Evolutionary conservation across 108 stramenopile species (phyloP).

Genomic region (Cylindrotheca fusiformis): DNA sequence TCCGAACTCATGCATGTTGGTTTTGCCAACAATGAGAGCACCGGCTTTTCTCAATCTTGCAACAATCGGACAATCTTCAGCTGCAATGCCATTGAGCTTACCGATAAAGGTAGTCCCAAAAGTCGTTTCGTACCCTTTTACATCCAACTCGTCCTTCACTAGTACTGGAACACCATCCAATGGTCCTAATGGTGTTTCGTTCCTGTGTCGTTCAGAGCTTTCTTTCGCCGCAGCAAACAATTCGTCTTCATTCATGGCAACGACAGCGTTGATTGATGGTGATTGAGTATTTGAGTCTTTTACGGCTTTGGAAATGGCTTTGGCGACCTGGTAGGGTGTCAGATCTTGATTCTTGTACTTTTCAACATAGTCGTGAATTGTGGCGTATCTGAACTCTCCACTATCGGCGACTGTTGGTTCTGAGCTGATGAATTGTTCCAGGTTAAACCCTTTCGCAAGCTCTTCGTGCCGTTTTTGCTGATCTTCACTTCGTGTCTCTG

Average conservation of each 20-base stretch:
- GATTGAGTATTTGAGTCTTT: background rate
- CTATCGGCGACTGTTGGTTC: background rate
- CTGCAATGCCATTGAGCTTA: background rate
- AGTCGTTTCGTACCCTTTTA: conserved; percentile 30
- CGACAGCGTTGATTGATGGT: background rate
- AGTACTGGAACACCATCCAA: conserved; percentile 60
- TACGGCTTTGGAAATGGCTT: conserved; percentile 1
- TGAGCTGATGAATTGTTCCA: background rate
- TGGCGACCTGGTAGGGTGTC: conserved; percentile 3
- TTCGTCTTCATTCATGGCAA: conserved; percentile 1
- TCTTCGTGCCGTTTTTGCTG: background rate
- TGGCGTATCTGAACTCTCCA: background rate
- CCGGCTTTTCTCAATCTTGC: conserved; percentile 34
- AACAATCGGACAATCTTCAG: conserved; percentile 38
- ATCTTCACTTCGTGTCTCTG: background rate
- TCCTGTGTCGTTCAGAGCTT: conserved; percentile 5
- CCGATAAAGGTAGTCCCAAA: conserved; percentile 23
- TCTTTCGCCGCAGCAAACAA: background rate
- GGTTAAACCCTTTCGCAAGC: background rate
- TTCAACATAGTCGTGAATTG: conserved; percentile 1
- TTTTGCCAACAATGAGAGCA: conserved; percentile 49
- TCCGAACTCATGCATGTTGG: conserved; percentile 55
- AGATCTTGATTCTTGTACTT: conserved; percentile 3
- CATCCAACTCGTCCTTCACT: conserved; percentile 50
- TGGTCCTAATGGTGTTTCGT: conserved; percentile 24